A percentile compares a stretch with the other conserved stretches of the same genome.
Evolutionary conservation across 179 eudicot species (phyloP).

Genomic region (Carnegiea gigantea): DNA sequence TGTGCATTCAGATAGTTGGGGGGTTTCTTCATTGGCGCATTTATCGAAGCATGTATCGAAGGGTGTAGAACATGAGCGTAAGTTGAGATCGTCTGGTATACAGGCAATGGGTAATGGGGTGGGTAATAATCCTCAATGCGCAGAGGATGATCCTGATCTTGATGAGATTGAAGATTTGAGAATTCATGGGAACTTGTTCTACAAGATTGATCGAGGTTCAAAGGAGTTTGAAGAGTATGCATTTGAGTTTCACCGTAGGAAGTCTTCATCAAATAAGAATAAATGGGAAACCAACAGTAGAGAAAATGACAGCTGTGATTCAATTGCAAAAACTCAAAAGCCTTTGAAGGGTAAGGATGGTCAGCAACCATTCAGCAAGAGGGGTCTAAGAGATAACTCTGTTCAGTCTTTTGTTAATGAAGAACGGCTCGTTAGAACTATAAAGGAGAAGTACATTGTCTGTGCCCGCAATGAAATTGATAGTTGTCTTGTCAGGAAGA

Average conservation of each 20-base stretch:
- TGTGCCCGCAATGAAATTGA: constrained; percentile 28
- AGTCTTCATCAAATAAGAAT: constrained; percentile 29
- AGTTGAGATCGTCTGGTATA: constrained; percentile 12
- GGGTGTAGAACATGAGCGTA: constrained; percentile 19
- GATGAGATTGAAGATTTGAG: constrained; percentile 93
- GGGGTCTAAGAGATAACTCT: constrained; percentile 4
- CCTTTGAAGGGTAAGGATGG: constrained; percentile 27
- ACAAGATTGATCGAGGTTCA: constrained; percentile 75
- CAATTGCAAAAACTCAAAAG: constrained; percentile 13
- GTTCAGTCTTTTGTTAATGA: constrained; percentile 13
- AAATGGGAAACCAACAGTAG: constrained; percentile 30
- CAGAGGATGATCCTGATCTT: constrained; percentile 39
- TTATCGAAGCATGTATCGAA: constrained; percentile 51
- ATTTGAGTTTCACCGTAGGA: constrained; percentile 70
- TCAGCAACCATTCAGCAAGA: constrained; percentile 19
- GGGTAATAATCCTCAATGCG: constrained; percentile 4
- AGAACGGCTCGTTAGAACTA: constrained; percentile 29
- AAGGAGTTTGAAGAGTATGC: constrained; percentile 77
- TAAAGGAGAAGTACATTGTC: constrained; percentile 33
- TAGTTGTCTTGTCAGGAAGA: constrained; percentile 28
- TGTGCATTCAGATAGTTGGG: constrained; percentile 69
- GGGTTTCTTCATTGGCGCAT: constrained; percentile 48
- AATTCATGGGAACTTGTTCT: constrained; percentile 61
- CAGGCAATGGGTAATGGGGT: constrained; percentile 34
- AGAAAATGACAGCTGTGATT: constrained; percentile 13